Evolutionary conservation across 148 eudicot genomes (phyloP), one percentile per base, ranked within the genome.

Genomic region (Chenopodium quinoa): DNA sequence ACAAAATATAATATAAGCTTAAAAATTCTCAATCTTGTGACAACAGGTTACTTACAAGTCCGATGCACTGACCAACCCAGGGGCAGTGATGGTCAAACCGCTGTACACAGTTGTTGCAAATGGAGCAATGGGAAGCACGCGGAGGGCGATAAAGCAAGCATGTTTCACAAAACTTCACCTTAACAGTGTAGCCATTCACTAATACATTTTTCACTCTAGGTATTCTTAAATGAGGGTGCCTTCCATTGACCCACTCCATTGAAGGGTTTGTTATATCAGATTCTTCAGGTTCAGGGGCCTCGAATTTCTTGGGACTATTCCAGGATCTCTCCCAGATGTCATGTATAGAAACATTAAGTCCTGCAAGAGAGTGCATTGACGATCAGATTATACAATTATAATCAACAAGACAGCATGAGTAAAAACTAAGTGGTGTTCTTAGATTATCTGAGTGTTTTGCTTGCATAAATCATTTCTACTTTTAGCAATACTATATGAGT

Each of bases 51-150:
- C 97, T 89, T 89, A 96, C 99, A 66, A 88, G 78, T 78, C 98
- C 99, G 58, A 96, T 92, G 91, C 99, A 96, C 81, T 96, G 99
- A 83, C 99, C 99, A 27, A 96, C 98, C 99, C 99, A 93, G n/a
- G 98, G 99, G 79, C 99, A 96, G 79, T 96, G 99, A 85, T 96
- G 99, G 82, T 96, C 99, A 62, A 96, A 95, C 80, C 87, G 90
- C 70, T 92, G 98, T 66, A 93, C 93, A 83, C 99, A 96, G 82
- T 93, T 96, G 91, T 96, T 96, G 91, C 99, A 96, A 85, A 92
- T 93, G 83, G 99, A 93, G 87, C 99, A 96, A 88, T 93, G 99
- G 67, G 99, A 96, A 73, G 93, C 97, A 50, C 99, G 93, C 13
- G 97, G 98, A 81, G 99, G 99, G 17, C 99, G 98, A 87, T 91